Base-by-base conservation (phyloP, 2,329 filamentous ascomycete genomes). In the Verticillium nubilum region DNA sequence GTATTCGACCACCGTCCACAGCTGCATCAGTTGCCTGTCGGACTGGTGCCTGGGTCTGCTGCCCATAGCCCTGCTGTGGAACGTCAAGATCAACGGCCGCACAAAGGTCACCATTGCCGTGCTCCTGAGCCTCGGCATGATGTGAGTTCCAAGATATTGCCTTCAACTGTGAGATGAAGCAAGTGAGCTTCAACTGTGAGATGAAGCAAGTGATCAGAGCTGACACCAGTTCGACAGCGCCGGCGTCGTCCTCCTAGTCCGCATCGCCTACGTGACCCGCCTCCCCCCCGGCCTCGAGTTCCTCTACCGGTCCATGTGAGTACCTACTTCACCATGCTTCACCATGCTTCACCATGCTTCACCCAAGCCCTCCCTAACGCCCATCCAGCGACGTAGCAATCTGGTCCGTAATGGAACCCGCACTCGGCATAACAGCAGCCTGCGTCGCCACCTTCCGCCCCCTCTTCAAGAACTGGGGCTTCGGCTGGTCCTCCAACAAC, bases 31-130 rank as follows among this genome's bases (percentile, higher is more conserved):
- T 26, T 76, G 76, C 6, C 61, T 76, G 5, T 75, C 71, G 58
- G 80, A 85, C 61, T 78, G 79, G 68, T 72, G 73, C 1, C 72
- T 83, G 12, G 80, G 76, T 2, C 66, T 80, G 2, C 67, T 84
- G 4, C 81, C 82, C 1, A 72, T 82, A 5, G 74, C 75, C 17
- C 75, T 84, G 47, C 70, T 84, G 0, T 82, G 79, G 77, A 69
- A 76, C 19, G 70, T 83, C 29, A 74, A 78, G 62, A 79, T 84
- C 70, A 76, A 76, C 33, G 67, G 66, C 35, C 70, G 72, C 37
- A 79, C 76, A 2, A 83, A 82, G 63, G 56, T 76, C 4, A 70
- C 74, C 17, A 71, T 84, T 27, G 75, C 73, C 4, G 63, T 75
- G 2, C 73, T 85, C 56, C 67, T 84, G 2, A 73, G 77, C 47